Conservation (phyloP, 2,329 filamentous ascomycete genomes). For the Aspergillus bombycis region DNA sequence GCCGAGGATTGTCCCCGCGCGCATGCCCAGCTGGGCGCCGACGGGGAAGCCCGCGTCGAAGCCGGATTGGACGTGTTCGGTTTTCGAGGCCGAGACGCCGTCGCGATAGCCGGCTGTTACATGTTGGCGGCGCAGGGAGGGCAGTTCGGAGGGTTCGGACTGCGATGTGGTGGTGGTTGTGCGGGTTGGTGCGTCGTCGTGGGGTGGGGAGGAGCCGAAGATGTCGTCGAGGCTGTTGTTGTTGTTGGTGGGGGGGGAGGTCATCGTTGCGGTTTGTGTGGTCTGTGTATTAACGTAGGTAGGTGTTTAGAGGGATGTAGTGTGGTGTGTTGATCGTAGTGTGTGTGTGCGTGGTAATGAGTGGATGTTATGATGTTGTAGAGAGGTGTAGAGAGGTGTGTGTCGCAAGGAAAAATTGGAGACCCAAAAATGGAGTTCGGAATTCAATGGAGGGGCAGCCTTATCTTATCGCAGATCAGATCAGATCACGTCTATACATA, state of each 20-base stretch:
- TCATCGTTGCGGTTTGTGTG: not conserved
- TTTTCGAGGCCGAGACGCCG: slow-evolving; percentile 77
- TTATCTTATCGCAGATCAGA: not conserved
- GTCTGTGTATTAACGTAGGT: too few species aligned
- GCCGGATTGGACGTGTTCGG: slow-evolving; percentile 74
- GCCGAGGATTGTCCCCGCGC: slow-evolving; percentile 75
- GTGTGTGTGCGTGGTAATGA: accelerated
- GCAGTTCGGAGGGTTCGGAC: slow-evolving; percentile 66
- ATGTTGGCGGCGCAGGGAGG: slow-evolving; percentile 74
- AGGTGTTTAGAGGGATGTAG: not conserved
- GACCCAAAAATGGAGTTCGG: not conserved
- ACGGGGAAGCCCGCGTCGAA: slow-evolving; percentile 91
- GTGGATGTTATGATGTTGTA: not conserved
- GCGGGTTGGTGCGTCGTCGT: not conserved
- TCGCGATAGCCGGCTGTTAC: slow-evolving; percentile 88
- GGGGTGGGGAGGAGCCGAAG: slow-evolving; percentile 45
- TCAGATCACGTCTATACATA: not conserved
- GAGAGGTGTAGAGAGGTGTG: not conserved
- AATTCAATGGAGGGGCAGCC: not conserved
- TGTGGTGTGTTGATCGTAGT: not conserved
- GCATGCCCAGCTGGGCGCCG: slow-evolving; percentile 77
- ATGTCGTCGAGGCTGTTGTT: slow-evolving; percentile 44
- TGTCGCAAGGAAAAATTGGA: not conserved
- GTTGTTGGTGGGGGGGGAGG: not conserved
- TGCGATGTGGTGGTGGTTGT: not conserved